phyloP scores from a whole-genome alignment of 164 flowering plant species.

The Berberis vulgaris region DNA sequence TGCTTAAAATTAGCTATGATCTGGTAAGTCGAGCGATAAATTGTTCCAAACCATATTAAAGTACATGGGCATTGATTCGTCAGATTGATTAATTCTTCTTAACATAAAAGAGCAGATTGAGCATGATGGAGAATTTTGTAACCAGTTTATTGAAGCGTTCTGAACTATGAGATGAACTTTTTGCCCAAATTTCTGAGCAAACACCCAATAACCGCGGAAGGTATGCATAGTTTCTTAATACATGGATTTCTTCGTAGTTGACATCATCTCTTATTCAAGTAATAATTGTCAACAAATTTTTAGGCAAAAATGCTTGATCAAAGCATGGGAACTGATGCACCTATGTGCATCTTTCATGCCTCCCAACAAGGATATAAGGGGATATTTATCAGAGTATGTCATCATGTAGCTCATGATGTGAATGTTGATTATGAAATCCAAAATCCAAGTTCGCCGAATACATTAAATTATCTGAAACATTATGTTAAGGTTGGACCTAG shows the following conservation, averaged over 20 bases:
- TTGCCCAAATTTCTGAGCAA: constrained; percentile 88
- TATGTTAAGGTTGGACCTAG: constrained; percentile 96
- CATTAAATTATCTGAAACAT: constrained; percentile 78
- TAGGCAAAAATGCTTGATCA: constrained; percentile 62
- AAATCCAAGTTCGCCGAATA: constrained; percentile 52
- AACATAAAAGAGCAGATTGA: constrained; percentile 81
- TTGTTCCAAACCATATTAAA: constrained; percentile 78
- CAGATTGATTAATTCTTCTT: constrained; percentile 49
- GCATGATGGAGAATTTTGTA: constrained; percentile 73
- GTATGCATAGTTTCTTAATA: constrained; percentile 20
- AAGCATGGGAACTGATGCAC: constrained; percentile 95
- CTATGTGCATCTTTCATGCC: constrained; percentile 97
- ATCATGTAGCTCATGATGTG: constrained; percentile 65
- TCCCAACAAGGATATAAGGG: constrained; percentile 95
- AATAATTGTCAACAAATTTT: constrained; percentile 4
- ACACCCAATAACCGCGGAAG: constrained; percentile 85
- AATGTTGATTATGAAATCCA: constrained; percentile 63
- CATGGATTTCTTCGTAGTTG: background rate
- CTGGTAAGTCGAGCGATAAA: constrained; percentile 67
- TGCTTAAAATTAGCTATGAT: constrained; percentile 77
- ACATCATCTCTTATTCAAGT: constrained; percentile 1
- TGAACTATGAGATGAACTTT: constrained; percentile 96
- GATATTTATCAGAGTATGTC: constrained; percentile 82
- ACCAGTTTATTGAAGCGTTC: constrained; percentile 84
- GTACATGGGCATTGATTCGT: constrained; percentile 89